phyloP scores from a whole-genome alignment of 768 basidiomycete species.

The Auriscalpium vulgare region DNA sequence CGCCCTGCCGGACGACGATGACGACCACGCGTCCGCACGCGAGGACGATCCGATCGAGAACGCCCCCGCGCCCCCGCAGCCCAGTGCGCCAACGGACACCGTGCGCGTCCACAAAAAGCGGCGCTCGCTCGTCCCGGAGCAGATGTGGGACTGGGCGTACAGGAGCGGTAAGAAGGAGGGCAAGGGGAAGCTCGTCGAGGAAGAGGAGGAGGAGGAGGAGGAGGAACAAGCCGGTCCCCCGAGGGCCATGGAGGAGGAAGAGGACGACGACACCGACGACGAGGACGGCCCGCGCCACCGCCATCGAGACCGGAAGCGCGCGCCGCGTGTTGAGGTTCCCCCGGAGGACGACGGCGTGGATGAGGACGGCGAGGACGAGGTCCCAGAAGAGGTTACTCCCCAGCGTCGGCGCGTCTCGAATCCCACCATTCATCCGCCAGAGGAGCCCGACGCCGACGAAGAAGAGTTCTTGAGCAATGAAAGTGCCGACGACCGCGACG shows the following conservation, averaged over 20 bases:
- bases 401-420: neutral
- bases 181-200: constrained; percentile 25
- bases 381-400: neutral
- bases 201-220: constrained; percentile 42
- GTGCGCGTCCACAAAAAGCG: constrained; percentile 34
- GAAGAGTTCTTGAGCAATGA: constrained; percentile 10
- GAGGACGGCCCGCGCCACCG: constrained; percentile 6
- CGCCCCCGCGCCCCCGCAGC: constrained; percentile 16
- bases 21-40: constrained; percentile 16
- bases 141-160: constrained; percentile 84
- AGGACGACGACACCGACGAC: constrained; percentile 15
- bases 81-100: constrained; percentile 2
- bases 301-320: neutral
- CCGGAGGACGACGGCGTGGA: neutral
- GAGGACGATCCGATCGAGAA: constrained; percentile 22
- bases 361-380: constrained; percentile 8
- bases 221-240: constrained; percentile 13
- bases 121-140: constrained; percentile 64
- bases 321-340: neutral
- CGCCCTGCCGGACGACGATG: constrained; percentile 15
- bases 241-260: constrained; percentile 17
- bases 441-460: constrained; percentile 1
- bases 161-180: constrained; percentile 26
- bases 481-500: constrained; percentile 8
- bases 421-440: neutral